These are phyloP conservation scores for Spatholobus suberectus DNA, from an alignment of 306 rosid species.

Conservation along the genomic window DNA sequence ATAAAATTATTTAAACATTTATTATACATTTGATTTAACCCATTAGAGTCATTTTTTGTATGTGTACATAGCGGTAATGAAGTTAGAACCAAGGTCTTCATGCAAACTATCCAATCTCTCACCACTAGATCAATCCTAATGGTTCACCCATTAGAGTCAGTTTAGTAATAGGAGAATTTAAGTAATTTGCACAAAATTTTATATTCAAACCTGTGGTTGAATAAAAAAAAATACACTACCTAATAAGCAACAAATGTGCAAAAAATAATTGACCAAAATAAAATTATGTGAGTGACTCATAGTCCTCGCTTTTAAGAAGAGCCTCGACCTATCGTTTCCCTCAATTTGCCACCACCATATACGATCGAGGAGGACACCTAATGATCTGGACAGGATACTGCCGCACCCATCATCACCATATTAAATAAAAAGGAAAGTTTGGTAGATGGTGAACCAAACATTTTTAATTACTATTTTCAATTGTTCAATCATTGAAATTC, in stretches of 20 bases:
- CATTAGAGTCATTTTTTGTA: too few relatives aligned
- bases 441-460: slow-evolving; percentile 24
- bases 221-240: too few relatives aligned
- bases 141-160: too few relatives aligned
- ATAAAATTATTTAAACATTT: background rate
- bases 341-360: background rate
- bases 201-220: too few relatives aligned
- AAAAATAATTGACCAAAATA: background rate
- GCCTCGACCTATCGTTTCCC: background rate
- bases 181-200: too few relatives aligned
- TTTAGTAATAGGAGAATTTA: too few relatives aligned
- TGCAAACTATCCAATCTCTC: too few relatives aligned
- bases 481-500: slow-evolving; percentile 33
- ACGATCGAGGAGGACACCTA: background rate
- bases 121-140: too few relatives aligned
- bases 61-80: too few relatives aligned
- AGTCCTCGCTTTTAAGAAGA: background rate
- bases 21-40: background rate
- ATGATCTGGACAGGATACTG: slow-evolving; percentile 19
- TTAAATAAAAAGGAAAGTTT: slow-evolving; percentile 3
- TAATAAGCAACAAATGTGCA: background rate
- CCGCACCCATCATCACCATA: background rate
- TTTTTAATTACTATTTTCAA: background rate
- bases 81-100: too few relatives aligned
- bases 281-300: background rate